A percentile compares a stretch with the other conserved stretches of the same genome.
These are phyloP conservation scores for Parathielavia hyrcaniae DNA, from an alignment of 495 filamentous ascomycete genomes.

Conservation along the genomic window DNA sequence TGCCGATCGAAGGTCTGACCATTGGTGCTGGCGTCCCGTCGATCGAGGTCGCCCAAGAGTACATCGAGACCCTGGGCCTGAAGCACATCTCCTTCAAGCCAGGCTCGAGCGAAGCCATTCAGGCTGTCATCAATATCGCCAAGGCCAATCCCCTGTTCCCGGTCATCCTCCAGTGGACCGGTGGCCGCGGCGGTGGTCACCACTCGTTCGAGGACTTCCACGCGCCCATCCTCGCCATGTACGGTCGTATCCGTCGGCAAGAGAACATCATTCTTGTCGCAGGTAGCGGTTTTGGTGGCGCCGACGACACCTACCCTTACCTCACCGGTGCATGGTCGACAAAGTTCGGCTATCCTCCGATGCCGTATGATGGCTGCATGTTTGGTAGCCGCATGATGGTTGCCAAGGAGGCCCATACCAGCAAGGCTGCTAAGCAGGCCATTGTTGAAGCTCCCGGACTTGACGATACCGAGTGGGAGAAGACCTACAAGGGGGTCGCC, in stretches of 20 bases:
- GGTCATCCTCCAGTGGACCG: constrained; percentile 89
- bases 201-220: constrained; percentile 97
- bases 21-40: constrained; percentile 93
- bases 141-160: constrained; percentile 83
- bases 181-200: constrained; percentile 87
- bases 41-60: constrained; percentile 88
- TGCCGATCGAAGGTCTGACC: constrained; percentile 89
- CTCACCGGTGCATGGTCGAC: constrained; percentile 81
- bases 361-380: constrained; percentile 88
- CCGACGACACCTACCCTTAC: constrained; percentile 90
- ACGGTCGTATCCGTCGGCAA: constrained; percentile 71
- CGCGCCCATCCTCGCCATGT: constrained; percentile 86
- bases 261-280: constrained; percentile 83
- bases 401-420: constrained; percentile 91
- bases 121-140: constrained; percentile 85
- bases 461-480: constrained; percentile 87
- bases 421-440: constrained; percentile 86
- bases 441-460: constrained; percentile 87
- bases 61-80: constrained; percentile 86
- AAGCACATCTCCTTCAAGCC: constrained; percentile 96
- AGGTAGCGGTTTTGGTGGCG: constrained; percentile 86
- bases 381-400: constrained; percentile 93
- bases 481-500: constrained; percentile 87
- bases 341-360: constrained; percentile 79
- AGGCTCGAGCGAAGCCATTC: constrained; percentile 81